Percentiles rank a stretch among this genome's conserved stretches.
Conservation (phyloP, 305 asterid species). For the Ajuga reptans region DNA sequence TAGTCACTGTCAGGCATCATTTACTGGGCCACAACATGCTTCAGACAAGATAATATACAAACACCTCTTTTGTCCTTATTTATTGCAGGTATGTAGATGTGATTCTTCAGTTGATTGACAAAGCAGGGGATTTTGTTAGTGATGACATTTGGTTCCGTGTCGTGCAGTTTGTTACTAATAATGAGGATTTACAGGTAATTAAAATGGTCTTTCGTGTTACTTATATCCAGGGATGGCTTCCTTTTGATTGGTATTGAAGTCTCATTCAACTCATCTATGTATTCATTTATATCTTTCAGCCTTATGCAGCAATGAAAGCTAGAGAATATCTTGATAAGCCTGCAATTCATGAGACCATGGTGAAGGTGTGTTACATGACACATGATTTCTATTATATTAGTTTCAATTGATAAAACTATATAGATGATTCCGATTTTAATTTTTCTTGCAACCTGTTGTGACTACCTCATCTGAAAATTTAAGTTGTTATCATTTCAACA, state of each 20-base stretch:
- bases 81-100: conserved; percentile 90
- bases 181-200: conserved; percentile 90
- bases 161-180: conserved; percentile 95
- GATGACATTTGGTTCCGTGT: conserved; percentile 99
- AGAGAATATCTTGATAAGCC: conserved; percentile 94
- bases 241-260: conserved; percentile 6
- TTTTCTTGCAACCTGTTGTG: neutral
- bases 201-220: neutral
- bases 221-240: neutral
- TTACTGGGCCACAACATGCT: conserved; percentile 2
- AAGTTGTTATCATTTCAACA: too few species aligned
- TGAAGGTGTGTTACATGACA: conserved; percentile 36
- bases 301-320: conserved; percentile 95
- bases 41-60: conserved; percentile 6
- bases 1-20: neutral
- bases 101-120: conserved; percentile 98
- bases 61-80: neutral
- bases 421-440: neutral
- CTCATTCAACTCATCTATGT: conserved; percentile 11
- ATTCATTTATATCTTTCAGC: conserved; percentile 40
- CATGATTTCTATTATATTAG: neutral
- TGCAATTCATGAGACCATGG: conserved; percentile 82
- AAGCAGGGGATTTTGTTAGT: conserved; percentile 98
- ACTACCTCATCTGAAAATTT: too few species aligned
- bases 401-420: neutral